Evolutionary conservation across 768 basidiomycete species (phyloP).

Genomic region (Rubroboletus satanas): DNA sequence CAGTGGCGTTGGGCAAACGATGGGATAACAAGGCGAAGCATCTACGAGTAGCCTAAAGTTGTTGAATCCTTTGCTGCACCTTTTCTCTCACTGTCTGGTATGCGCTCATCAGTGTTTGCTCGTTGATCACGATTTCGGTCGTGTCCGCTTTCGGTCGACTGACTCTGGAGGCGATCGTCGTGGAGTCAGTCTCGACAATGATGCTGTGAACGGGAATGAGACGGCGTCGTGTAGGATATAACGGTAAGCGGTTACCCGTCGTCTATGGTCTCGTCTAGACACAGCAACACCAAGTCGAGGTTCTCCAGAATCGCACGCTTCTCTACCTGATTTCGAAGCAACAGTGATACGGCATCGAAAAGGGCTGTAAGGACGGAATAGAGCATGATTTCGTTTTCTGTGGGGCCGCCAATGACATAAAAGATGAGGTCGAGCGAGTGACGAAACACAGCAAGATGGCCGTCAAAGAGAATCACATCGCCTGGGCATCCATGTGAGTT

Average conservation of each 20-base stretch:
- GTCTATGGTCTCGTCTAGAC: slow-evolving; percentile 95
- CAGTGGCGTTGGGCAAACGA: not conserved
- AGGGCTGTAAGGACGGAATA: slow-evolving; percentile 80
- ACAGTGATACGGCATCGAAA: slow-evolving; percentile 77
- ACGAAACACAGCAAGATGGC: slow-evolving; percentile 87
- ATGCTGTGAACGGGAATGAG: slow-evolving; percentile 51
- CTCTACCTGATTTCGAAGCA: slow-evolving; percentile 90
- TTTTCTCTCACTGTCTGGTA: slow-evolving; percentile 87
- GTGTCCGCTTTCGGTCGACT: slow-evolving; percentile 90
- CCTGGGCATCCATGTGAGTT: slow-evolving; percentile 41
- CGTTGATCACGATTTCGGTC: slow-evolving; percentile 96
- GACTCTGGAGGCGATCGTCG: slow-evolving; percentile 93
- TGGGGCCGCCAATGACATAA: slow-evolving; percentile 83
- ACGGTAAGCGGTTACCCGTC: slow-evolving; percentile 69
- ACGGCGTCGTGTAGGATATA: not conserved
- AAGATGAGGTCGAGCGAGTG: slow-evolving; percentile 94
- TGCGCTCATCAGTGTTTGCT: slow-evolving; percentile 91
- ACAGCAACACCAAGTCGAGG: slow-evolving; percentile 86
- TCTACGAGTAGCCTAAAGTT: slow-evolving; percentile 48
- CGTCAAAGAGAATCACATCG: slow-evolving; percentile 90
- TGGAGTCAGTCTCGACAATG: slow-evolving; percentile 93
- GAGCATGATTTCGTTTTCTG: slow-evolving; percentile 96
- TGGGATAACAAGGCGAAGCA: slow-evolving; percentile 21
- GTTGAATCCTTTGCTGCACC: slow-evolving; percentile 79
- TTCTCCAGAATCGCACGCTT: slow-evolving; percentile 94